A percentile compares a stretch with the other conserved stretches of the same genome.
Evolutionary conservation across 768 basidiomycete genomes (phyloP).

Genomic region (Phylloporus rhodoxanthus): DNA sequence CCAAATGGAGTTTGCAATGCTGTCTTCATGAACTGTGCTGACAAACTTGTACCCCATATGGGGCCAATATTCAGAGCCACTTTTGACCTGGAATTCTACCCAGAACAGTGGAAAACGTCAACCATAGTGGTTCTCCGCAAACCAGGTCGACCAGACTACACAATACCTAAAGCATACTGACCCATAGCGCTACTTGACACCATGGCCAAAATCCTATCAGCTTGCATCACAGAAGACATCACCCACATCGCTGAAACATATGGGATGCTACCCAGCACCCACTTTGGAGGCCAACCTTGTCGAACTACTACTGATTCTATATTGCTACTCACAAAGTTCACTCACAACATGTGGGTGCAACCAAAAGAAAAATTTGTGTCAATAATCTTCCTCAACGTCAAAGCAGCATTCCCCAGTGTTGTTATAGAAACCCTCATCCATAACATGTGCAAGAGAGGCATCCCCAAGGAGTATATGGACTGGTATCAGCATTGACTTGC

Average conservation of each 20-base stretch:
- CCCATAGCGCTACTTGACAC: too few species aligned
- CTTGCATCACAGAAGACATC: too few species aligned
- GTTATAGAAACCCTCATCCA: too few species aligned
- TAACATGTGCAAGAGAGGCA: background rate
- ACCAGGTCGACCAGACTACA: slow-evolving; percentile 33
- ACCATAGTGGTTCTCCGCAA: slow-evolving; percentile 32
- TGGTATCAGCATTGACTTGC: too few species aligned
- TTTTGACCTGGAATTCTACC: background rate
- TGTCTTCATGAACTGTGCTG: background rate
- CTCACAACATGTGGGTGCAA: background rate
- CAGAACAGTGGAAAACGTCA: slow-evolving; percentile 3
- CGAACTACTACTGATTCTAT: background rate
- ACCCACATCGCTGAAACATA: background rate
- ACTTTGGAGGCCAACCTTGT: too few species aligned
- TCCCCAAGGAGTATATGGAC: too few species aligned
- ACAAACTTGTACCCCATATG: background rate
- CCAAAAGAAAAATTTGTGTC: background rate
- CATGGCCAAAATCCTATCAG: background rate
- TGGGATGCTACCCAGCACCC: too few species aligned
- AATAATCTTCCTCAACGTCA: too few species aligned
- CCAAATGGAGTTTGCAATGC: background rate
- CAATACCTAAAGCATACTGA: background rate
- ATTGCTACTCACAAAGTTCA: background rate
- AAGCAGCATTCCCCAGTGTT: too few species aligned
- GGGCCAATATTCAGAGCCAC: too few species aligned